Base-by-base conservation (phyloP, 257 asterid species). In the Scutellaria baicalensis region DNA sequence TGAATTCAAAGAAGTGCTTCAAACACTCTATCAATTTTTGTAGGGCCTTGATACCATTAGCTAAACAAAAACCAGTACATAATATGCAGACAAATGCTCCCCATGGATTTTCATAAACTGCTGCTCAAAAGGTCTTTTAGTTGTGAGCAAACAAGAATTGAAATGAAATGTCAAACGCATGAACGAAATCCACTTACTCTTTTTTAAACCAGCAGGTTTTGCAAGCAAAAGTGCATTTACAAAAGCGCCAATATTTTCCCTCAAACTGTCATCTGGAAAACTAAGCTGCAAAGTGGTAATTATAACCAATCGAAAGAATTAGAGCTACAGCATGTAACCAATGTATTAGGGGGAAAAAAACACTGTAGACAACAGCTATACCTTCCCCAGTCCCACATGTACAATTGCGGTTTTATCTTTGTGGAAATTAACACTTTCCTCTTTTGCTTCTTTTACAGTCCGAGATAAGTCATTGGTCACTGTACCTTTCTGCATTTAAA, bases 331-430 rank as follows among this genome's bases (percentile, higher is more conserved):
- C 45, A 62, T 27, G 45, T 9, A 44, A 43, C 5, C 54, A 20
- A 8, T 52, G 48, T 65, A 70, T 39, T 31, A 36, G n/a, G n/a
- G n/a, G 13, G 43, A 59, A 66, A 12, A 51, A 63, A 18, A 71
- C 73, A 74, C 7, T 16, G 69, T 18, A 50, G 27, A 74, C 13
- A 48, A 44, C 16, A 52, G 59, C 27, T 51, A 68, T 75, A 93
- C 99, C 99, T 93, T 91, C 77, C 99, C 99, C n/a, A 93, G 81
- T 56, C 96, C 96, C 43, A 84, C 95, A 72, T 93, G 99, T 75
- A 91, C 97, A 64, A 93, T 91, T 75, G 99, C 99, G 76, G 95
- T 87, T 87, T 91, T 93, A 69, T 93, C 99, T 78, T 93, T 93
- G 78, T 88, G 88, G 86, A 91, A 93, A 63, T 79, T 84, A 72